Evolutionary conservation across 306 rosid genomes (phyloP).

Genomic region (Prunus mume): DNA sequence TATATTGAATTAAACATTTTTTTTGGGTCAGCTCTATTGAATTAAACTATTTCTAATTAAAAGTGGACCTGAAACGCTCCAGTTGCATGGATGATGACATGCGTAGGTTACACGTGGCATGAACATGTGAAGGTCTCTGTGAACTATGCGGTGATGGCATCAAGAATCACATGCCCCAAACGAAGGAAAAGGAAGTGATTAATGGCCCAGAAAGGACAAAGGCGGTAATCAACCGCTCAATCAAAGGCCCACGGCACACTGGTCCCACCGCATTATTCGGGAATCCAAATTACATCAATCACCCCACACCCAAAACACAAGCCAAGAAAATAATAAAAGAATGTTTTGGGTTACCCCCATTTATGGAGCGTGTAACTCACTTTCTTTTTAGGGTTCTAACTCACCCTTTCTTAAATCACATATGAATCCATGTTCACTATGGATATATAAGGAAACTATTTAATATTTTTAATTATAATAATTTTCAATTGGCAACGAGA

Average conservation of each 20-base stretch:
- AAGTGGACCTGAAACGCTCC: not conserved
- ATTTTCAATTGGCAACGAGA: no score
- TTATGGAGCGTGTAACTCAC: not conserved
- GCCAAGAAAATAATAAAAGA: not conserved
- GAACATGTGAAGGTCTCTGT: not conserved
- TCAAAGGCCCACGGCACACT: not conserved
- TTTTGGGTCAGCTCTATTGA: no score
- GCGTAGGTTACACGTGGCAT: not conserved
- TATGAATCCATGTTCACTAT: not conserved
- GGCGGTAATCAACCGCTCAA: not conserved
- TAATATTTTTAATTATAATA: no score
- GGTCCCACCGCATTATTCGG: not conserved
- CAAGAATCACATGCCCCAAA: not conserved
- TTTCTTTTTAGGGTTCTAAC: not conserved
- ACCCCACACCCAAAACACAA: not conserved
- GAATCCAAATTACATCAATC: not conserved
- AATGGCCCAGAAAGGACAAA: not conserved
- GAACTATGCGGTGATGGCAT: not conserved
- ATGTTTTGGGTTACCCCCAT: no score
- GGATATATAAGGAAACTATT: not conserved
- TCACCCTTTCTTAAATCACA: not conserved
- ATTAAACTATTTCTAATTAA: not conserved
- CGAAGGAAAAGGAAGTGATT: not conserved
- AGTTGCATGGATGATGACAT: not conserved
- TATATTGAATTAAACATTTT: no score